Evolutionary conservation across 305 asterid species (phyloP).

Genomic region (Rubia tinctorum): DNA sequence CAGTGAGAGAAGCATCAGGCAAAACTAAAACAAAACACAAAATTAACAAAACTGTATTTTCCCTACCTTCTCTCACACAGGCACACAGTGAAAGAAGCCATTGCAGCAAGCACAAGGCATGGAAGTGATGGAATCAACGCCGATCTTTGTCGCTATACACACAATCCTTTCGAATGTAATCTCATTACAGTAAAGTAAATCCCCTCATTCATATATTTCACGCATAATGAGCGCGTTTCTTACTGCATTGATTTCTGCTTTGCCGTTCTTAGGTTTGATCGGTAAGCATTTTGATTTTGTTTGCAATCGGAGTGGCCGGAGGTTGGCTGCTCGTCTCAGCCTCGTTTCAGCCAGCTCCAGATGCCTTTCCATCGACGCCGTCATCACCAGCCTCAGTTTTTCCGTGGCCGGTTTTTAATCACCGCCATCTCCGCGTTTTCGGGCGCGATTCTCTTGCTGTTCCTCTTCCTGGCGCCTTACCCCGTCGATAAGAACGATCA

Average conservation of each 20-base stretch:
- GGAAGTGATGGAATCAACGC: not conserved
- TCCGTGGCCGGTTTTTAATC: slow-evolving; percentile 40
- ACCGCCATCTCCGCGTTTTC: slow-evolving; percentile 48
- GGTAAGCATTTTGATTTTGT: not conserved
- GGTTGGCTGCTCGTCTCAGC: slow-evolving; percentile 9
- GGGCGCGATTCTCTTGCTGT: slow-evolving; percentile 52
- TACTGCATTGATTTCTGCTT: not conserved
- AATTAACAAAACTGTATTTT: not conserved
- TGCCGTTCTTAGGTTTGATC: not conserved
- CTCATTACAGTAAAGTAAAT: not conserved
- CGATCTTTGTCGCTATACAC: not conserved
- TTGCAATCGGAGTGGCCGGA: not conserved
- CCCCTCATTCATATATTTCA: not conserved
- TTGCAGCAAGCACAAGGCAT: slow-evolving; percentile 1
- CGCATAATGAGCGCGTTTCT: not conserved
- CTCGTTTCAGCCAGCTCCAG: slow-evolving; percentile 9
- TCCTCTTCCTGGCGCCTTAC: slow-evolving; percentile 61
- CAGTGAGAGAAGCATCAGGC: not conserved
- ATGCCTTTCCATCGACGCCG: slow-evolving; percentile 91
- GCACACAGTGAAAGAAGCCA: not conserved
- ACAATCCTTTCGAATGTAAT: not conserved
- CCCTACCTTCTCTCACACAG: not conserved
- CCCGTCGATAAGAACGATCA: slow-evolving; percentile 48
- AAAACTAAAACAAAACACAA: not conserved
- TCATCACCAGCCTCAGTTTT: slow-evolving; percentile 28